Evolutionary conservation across 2,329 filamentous ascomycete genomes (phyloP), one percentile per base, ranked within the genome.

Genomic region (Trichoderma gracile): DNA sequence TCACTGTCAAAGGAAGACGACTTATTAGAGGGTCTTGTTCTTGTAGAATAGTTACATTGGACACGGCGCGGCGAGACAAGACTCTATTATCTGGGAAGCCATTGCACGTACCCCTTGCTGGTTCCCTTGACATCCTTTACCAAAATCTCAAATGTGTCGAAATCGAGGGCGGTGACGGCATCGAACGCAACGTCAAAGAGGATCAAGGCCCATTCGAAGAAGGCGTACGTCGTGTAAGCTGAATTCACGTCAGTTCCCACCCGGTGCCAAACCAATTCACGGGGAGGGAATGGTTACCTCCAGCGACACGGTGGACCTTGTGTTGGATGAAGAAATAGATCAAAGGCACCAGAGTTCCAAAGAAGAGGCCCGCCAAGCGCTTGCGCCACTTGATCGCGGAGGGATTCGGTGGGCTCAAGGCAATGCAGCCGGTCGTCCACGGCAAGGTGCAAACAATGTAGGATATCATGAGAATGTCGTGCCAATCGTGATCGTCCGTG

Each of bases 381-480:
- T 97, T 98, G 70, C 95, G 86, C 77, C 96, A 97, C 78, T 90
- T 93, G 74, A 97, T 84, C 7, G 95, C 92, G 67, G 81, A 86
- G 14, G 89, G 84, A 75, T 97, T 97, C 64, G 89, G 87, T 12
- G 94, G 93, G 77, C 93, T 97, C 58, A 98, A 80, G 5, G 90
- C 87, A 67, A 98, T 85, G 76, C 94, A 97, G 55, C 95, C 95
- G 54, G 92, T 77, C 2, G 94, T 99, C 95, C 95, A 99, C 2
- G 95, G 95, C 61, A 99, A 82, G 3, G 95, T 98, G 40, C 92
- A 90, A 52, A 99, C 89, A 63, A 99, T 83, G 77, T 99, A 99
- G 15, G 93, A 96, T 71, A 99, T 97, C 95, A 99, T 99, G 76
- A 99, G 94, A 68, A 98, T 94, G 74, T 99, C 95, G 76, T 99